A percentile compares a stretch with the other conserved stretches of the same genome.
Evolutionary conservation across 495 filamentous ascomycete species (phyloP).

Genomic region (Podospora pseudocomata): DNA sequence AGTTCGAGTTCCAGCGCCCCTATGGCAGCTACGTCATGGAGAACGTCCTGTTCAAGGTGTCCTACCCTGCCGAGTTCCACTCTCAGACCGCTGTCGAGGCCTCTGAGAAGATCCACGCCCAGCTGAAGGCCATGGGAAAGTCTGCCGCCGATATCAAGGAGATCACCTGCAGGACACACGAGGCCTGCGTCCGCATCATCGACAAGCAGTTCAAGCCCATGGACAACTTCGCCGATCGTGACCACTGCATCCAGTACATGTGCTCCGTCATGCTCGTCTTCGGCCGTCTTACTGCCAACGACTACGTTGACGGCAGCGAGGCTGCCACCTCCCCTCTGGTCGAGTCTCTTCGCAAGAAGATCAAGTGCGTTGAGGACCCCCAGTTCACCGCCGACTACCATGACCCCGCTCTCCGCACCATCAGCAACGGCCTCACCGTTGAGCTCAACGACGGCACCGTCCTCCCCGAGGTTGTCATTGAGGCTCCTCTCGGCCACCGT

Average conservation of each 20-base stretch:
- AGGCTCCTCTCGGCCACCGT: constrained; percentile 91
- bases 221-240: constrained; percentile 99
- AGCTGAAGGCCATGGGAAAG: constrained; percentile 81
- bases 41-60: constrained; percentile 99
- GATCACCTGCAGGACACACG: constrained; percentile 91
- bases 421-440: constrained; percentile 92
- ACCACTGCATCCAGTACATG: constrained; percentile 99
- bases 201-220: constrained; percentile 99
- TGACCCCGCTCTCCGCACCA: constrained; percentile 84
- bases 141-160: constrained; percentile 90
- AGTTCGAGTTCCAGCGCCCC: constrained; percentile 90
- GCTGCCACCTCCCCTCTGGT: constrained; percentile 86
- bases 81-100: constrained; percentile 97
- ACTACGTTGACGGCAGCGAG: constrained; percentile 89
- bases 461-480: constrained; percentile 85
- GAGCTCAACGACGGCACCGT: constrained; percentile 93
- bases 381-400: constrained; percentile 95
- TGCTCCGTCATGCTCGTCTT: constrained; percentile 90
- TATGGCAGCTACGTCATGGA: constrained; percentile 99
- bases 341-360: constrained; percentile 84
- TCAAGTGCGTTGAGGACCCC: constrained; percentile 92
- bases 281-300: constrained; percentile 82
- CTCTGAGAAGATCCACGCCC: constrained; percentile 77
- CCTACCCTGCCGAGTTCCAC: constrained; percentile 98
- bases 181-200: constrained; percentile 97